Evolutionary conservation across 2,329 filamentous ascomycete species (phyloP), one percentile per base, ranked within the genome.

Genomic region (Periconia sp.): DNA sequence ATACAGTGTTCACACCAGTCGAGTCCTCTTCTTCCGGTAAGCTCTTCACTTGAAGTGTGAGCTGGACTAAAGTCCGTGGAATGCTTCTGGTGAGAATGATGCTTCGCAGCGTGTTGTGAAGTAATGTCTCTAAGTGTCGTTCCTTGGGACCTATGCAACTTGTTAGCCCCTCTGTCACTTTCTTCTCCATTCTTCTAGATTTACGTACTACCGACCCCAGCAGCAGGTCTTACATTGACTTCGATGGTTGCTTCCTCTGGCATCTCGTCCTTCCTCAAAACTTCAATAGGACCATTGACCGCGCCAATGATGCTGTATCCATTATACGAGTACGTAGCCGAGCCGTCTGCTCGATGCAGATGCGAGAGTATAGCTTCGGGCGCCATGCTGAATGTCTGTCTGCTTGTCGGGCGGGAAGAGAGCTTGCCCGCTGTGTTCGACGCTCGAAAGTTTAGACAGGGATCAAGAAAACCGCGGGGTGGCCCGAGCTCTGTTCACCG

Each of bases 211-310:
- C 88, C 90, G 32, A 94, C 85, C 12, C 92, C 92, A 52, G 87
- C 85, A 24, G 88, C 86, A 35, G 92, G 92, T 68, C 94, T 84
- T 53, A 99, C 83, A 66, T 92, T 85, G 44, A 99, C 89, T 71
- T 97, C 94, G 54, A 99, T 78, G 36, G 87, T 83, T 19, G 92
- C 90, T 74, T 96, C 91, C 70, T 95, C 92, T 6, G 94, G 88
- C 55, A 94, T 83, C 69, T 97, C 90, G 66, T 99, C 92, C 60
- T 89, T 84, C 61, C 92, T 83, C 57, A 85, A 84, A 12, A 92
- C 89, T 74, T 99, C 94, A 56, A 97, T 83, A 12, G 94, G 94
- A 0, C 92, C 94, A 71, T 96, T 97, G 55, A 95, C 90, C 11
- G 89, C 86, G 42, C 87, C 88, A 40, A 95, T 82, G 52, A 97